Conservation (phyloP, 805 yeast genomes). For the Millerozyma miso region DNA sequence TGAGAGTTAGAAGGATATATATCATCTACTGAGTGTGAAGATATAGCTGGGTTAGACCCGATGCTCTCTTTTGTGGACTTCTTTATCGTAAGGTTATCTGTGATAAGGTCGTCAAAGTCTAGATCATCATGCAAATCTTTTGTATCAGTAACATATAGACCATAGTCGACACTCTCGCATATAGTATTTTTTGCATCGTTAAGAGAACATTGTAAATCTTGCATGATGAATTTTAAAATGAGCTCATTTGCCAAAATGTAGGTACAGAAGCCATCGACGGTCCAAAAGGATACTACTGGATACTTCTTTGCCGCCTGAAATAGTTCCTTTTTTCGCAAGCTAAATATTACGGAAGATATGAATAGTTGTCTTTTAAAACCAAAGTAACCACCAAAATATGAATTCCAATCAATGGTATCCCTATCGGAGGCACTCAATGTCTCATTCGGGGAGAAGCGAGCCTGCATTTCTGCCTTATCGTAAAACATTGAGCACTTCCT, state of each 20-base stretch:
- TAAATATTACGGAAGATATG: conserved; percentile 43
- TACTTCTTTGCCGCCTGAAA: conserved; percentile 24
- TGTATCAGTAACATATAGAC: conserved; percentile 32
- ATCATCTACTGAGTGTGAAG: neutral
- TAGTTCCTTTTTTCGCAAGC: conserved; percentile 27
- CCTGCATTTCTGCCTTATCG: conserved; percentile 42
- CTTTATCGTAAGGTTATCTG: neutral
- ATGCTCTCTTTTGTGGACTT: neutral
- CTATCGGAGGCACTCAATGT: conserved; percentile 46
- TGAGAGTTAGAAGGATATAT: neutral
- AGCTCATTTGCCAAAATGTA: conserved; percentile 65
- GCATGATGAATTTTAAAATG: conserved; percentile 45
- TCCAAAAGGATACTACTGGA: conserved; percentile 57
- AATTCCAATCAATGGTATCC: conserved; percentile 40
- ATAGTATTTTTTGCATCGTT: conserved; percentile 46
- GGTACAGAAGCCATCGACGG: conserved; percentile 48
- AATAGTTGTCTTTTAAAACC: conserved; percentile 56
- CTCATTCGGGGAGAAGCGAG: conserved; percentile 33
- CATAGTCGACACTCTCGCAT: conserved; percentile 46
- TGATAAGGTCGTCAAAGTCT: conserved; percentile 9
- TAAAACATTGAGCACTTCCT: conserved; percentile 45
- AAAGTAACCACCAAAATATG: conserved; percentile 54
- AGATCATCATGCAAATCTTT: conserved; percentile 27
- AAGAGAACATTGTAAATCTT: conserved; percentile 36
- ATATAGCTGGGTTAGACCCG: neutral